Conservation (phyloP, 2,329 filamentous ascomycete species). For the Alternaria brassicicola region DNA sequence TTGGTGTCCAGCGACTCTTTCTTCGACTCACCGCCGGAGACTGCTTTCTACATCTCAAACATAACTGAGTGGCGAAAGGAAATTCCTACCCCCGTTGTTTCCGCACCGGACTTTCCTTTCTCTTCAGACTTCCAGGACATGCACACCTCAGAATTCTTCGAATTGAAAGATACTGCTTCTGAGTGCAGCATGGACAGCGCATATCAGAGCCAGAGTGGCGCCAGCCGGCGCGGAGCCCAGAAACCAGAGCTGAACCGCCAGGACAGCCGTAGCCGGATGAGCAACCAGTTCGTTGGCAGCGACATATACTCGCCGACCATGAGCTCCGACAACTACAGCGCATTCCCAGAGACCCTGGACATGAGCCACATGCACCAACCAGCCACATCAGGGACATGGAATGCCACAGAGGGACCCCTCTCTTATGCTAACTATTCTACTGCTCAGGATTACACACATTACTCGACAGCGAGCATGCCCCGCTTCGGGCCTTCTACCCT, state of each 20-base stretch:
- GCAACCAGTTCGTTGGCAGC: slow-evolving; percentile 39
- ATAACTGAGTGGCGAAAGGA: slow-evolving; percentile 52
- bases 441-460: slow-evolving; percentile 45
- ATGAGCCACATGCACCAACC: slow-evolving; percentile 44
- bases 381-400: slow-evolving; percentile 37
- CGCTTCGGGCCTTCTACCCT: slow-evolving; percentile 30
- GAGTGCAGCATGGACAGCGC: slow-evolving; percentile 53
- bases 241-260: slow-evolving; percentile 38
- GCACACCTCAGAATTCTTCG: slow-evolving; percentile 42
- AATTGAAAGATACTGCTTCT: slow-evolving; percentile 47
- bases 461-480: slow-evolving; percentile 32
- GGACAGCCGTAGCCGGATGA: slow-evolving; percentile 38
- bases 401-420: slow-evolving; percentile 39
- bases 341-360: slow-evolving; percentile 41
- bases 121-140: slow-evolving; percentile 45
- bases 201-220: slow-evolving; percentile 50
- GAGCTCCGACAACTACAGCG: slow-evolving; percentile 44
- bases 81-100: slow-evolving; percentile 42
- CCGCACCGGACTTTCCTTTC: slow-evolving; percentile 45
- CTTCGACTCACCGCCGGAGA: slow-evolving; percentile 45
- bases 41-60: slow-evolving; percentile 46
- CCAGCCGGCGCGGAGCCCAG: slow-evolving; percentile 41
- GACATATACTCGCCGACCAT: slow-evolving; percentile 47
- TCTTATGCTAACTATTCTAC: slow-evolving; percentile 48
- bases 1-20: slow-evolving; percentile 47